Evolutionary conservation across 2,329 filamentous ascomycete genomes (phyloP).

Genomic region (Raffaelea arxii): DNA sequence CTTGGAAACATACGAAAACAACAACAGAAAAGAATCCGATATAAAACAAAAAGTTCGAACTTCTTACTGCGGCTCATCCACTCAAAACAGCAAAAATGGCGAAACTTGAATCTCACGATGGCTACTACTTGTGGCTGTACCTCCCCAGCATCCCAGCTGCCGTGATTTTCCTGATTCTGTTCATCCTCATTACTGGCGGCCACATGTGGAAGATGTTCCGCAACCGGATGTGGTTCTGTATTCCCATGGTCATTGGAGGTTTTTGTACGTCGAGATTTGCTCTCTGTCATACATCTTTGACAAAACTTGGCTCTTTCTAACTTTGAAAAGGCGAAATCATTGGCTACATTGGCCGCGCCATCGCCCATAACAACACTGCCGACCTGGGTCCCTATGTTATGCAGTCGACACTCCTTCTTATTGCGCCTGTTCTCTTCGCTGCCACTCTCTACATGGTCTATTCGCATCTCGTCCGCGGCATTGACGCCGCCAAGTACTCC

Average conservation of each 20-base stretch:
- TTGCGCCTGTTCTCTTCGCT: conserved; percentile 35
- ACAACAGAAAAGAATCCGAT: no score
- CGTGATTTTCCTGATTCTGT: conserved; percentile 3
- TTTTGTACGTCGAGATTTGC: conserved; percentile 1
- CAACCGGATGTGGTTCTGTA: conserved; percentile 5
- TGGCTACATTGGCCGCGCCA: conserved; percentile 3
- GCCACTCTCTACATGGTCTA: conserved; percentile 37
- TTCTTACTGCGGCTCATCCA: no score
- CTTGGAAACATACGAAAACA: no score
- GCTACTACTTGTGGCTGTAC: conserved; percentile 7
- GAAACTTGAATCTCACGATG: neutral
- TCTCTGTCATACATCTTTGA: neutral
- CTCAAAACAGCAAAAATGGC: neutral
- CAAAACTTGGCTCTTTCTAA: no score
- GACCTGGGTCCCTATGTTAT: conserved; percentile 28
- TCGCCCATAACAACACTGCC: conserved; percentile 24
- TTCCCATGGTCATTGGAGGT: conserved; percentile 5
- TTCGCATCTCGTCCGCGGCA: conserved; percentile 23
- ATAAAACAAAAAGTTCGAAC: no score
- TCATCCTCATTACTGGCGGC: neutral
- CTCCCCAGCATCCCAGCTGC: conserved; percentile 5
- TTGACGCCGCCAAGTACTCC: conserved; percentile 15
- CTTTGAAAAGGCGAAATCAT: conserved; percentile 8
- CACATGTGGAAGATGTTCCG: conserved; percentile 1
- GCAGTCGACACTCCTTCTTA: conserved; percentile 28